Percentiles rank a stretch among this genome's conserved stretches.
Evolutionary conservation across 2,329 filamentous ascomycete species (phyloP).

Genomic region (Balansia obtecta): DNA sequence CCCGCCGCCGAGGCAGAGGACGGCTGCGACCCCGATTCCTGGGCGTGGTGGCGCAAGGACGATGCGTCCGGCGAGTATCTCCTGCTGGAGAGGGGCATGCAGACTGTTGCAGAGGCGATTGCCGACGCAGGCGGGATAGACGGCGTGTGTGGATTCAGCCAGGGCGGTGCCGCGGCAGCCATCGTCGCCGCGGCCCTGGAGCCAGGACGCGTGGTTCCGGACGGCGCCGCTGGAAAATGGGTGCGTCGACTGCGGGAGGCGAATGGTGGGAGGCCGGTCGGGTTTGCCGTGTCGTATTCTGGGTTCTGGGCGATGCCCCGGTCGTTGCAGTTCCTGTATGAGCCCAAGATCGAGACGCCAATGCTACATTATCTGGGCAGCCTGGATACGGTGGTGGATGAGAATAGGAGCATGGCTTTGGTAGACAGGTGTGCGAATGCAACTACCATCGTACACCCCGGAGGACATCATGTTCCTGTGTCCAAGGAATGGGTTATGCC

Average conservation of each 20-base stretch:
- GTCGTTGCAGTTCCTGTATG: slow-evolving; percentile 52
- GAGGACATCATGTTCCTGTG: slow-evolving; percentile 81
- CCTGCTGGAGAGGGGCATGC: slow-evolving; percentile 57
- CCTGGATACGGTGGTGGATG: slow-evolving; percentile 80
- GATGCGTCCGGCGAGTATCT: slow-evolving; percentile 52
- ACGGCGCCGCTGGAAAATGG: slow-evolving; percentile 26
- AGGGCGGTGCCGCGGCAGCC: slow-evolving; percentile 61
- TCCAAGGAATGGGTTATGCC: slow-evolving; percentile 70
- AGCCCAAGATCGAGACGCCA: slow-evolving; percentile 64
- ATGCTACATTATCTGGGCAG: slow-evolving; percentile 73
- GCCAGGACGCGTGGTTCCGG: slow-evolving; percentile 15
- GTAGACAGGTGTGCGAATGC: slow-evolving; percentile 49
- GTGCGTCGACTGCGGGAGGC: slow-evolving; percentile 32
- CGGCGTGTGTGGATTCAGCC: slow-evolving; percentile 70
- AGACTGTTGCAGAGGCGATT: slow-evolving; percentile 47
- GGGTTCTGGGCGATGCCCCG: slow-evolving; percentile 58
- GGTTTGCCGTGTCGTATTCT: slow-evolving; percentile 65
- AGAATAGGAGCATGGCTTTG: slow-evolving; percentile 54
- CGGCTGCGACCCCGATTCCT: slow-evolving; percentile 51
- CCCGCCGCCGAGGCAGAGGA: slow-evolving; percentile 26
- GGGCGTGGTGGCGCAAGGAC: slow-evolving; percentile 71
- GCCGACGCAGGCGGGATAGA: slow-evolving; percentile 55
- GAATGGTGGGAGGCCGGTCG: slow-evolving; percentile 36
- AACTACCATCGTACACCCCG: slow-evolving; percentile 58
- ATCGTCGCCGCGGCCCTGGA: slow-evolving; percentile 67